Percentiles rank a stretch among this genome's conserved stretches.
Conservation (phyloP, 1,139 yeast species). For the Blastobotrys persicus region DNA sequence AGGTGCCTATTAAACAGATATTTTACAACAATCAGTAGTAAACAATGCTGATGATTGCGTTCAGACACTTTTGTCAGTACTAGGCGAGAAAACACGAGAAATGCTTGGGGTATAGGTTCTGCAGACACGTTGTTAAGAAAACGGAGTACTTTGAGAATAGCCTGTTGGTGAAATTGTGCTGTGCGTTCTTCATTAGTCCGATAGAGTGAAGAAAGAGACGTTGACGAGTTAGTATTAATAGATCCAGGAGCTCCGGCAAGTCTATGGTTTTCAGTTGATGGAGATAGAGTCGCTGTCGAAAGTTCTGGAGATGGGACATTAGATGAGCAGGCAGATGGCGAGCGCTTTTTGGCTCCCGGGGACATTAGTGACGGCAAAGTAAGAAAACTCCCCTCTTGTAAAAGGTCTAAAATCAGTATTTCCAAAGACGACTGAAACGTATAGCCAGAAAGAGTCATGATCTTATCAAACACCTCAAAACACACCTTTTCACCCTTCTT, state of each 20-base stretch:
- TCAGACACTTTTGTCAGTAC: slow-evolving; percentile 25
- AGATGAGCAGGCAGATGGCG: slow-evolving; percentile 17
- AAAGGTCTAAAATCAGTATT: slow-evolving; percentile 23
- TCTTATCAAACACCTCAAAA: slow-evolving; percentile 26
- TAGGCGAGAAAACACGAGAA: slow-evolving; percentile 25
- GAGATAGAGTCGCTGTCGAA: slow-evolving; percentile 24
- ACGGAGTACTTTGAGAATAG: slow-evolving; percentile 23
- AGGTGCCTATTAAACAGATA: slow-evolving; percentile 29
- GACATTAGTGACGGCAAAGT: slow-evolving; percentile 12
- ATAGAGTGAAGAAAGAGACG: slow-evolving; percentile 18
- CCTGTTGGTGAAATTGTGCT: slow-evolving; percentile 21
- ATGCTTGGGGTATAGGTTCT: slow-evolving; percentile 27
- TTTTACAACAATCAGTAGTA: slow-evolving; percentile 26
- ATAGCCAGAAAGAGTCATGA: slow-evolving; percentile 24
- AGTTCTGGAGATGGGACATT: slow-evolving; percentile 25
- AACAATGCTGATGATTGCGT: slow-evolving; percentile 19
- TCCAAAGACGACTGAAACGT: slow-evolving; percentile 28
- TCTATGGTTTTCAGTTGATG: background rate
- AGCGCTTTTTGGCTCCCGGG: background rate
- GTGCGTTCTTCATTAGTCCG: slow-evolving; percentile 19
- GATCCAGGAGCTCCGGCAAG: slow-evolving; percentile 15
- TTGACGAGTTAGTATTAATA: slow-evolving; percentile 10
- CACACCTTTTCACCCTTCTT: slow-evolving; percentile 27
- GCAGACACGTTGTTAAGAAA: slow-evolving; percentile 25
- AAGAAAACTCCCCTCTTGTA: slow-evolving; percentile 32